Base-by-base conservation (phyloP, 169 alveolate species). In the Plasmodium vivax region DNA sequence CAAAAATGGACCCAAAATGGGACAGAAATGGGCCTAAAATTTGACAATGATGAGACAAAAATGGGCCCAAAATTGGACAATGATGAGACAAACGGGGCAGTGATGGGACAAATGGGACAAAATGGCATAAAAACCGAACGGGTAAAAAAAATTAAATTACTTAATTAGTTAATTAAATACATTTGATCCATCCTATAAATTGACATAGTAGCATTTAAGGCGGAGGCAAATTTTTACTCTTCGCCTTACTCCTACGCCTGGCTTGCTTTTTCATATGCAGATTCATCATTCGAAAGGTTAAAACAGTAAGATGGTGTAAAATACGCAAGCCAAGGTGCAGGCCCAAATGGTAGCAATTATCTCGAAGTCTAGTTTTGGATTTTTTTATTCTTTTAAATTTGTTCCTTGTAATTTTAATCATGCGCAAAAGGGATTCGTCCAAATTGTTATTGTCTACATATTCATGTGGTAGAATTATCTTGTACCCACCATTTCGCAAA, bases 381-480 rank as follows among this genome's bases (percentile, higher is more conserved):
- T 83, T 83, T 83, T 83, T 47, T 34, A 83, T 83, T 83, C 56
- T 83, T 83, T 83, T 83, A 58, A 83, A 83, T 34, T 83, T 83
- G 41, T 32, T 36, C 77, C 72, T 47, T 43, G 91, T 83, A 56
- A 32, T 54, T 83, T 83, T 54, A 58, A 58, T 62, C 91, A 32
- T 58, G 14, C 91, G 82, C 58, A 80, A 80, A 32, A 80, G 85
- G 7, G 85, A 80, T 38, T 80, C 58, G 6, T 45, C 27, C 71
- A 80, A 80, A 43, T 80, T 43, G n/a, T 36, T 19, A 32, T 4
- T 43, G 71, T 80, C 85, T 27, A 38, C 85, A 80, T 38, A 80
- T 38, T 38, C 36, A 12, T 80, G 72, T 43, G 85, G 58, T n/a
- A 43, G 58, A 41, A 80, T 41, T 80, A 43, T 80, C 36, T 43